Evolutionary conservation across 768 basidiomycete genomes (phyloP), one percentile per base, ranked within the genome.

Genomic region (Coprinopsis marcescibilis): DNA sequence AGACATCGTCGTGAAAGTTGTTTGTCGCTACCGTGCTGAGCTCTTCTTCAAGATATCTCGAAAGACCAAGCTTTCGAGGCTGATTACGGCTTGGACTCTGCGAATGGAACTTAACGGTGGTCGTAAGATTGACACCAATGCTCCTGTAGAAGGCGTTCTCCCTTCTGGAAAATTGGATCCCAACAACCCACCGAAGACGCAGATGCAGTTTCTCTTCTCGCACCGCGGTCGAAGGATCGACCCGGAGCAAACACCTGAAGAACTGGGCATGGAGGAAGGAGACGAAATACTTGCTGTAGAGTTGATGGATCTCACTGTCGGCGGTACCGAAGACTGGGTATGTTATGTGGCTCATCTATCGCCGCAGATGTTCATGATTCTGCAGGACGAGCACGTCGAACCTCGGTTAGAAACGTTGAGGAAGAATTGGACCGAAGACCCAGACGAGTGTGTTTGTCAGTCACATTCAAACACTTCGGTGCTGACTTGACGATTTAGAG

Each of bases 31-130:
- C 61, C 85, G 90, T 36, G 88, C 89, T 3, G 89, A 93, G 57
- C 75, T 93, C 33, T 90, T 88, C 70, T 93, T 93, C 78, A 92
- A 90, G 65, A 89, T 93, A 54, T 88, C 87, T 7, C 84, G 90
- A 61, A 91, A 91, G 66, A 89, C 87, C 21, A 91, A 89, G 60
- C 71, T 93, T 26, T 81, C 83, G 46, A 76, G 85, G 46, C 72
- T 92, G 46, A 89, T 92, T 63, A 84, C 81, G 56, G 85, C 89
- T 24, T 92, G 89, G 89, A 89, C 87, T 21, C 86, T 87, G 42
- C 75, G 89, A 52, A 93, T 93, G 90, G 89, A 89, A 60, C 68
- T 49, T 70, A 52, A 68, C 68, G 8, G 65, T 62, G 59, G 74
- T 48, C 76, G 76, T 67, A 80, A 75, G 53, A 59, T 60, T 17